Evolutionary conservation across 192 early-diverging fungal genomes (phyloP), one percentile per base, ranked within the genome.

Genomic region (Diversispora epigaea): DNA sequence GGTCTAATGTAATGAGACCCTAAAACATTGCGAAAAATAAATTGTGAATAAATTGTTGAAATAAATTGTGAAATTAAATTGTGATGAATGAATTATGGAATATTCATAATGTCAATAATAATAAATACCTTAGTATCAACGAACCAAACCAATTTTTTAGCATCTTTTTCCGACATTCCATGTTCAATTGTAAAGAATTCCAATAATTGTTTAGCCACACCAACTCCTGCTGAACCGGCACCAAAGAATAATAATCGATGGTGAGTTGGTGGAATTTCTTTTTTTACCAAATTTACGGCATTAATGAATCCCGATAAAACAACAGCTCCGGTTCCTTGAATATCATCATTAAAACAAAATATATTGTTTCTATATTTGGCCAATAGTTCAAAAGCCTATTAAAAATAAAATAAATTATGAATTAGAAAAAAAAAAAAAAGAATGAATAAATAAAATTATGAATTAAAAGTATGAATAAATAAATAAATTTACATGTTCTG

Each of bases 301-400:
- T 93, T 94, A 80, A 96, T 96, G 72, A 97, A 92, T 46, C 94
- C 97, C 56, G 92, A 90, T 17, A 97, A 87, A 76, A 98, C 92
- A 19, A 98, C 95, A 69, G 93, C 95, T 62, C 97, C 97, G 25
- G 94, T 96, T 46, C 94, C 93, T 77, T 95, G 93, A 71, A 96
- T 95, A 76, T 96, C 94, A 73, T 99, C 97, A 81, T 99, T 99
- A 82, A 99, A 99, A 81, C 89, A 93, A 65, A 93, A 87, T 47
- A 88, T 90, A 21, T 85, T 81, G 76, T 90, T 61, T 70, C 92
- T 87, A 82, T 95, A 95, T 68, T 90, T 86, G 19, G 90, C 87
- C 58, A 98, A 81, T 43, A 95, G 83, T 17, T 87, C 91, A 79
- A 97, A 96, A 10, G 96, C 93, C 66, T 77, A 60, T 58, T 61